These are phyloP conservation scores for rapeseed (Brassica napus) DNA, from an alignment of 345 rosid genomes.

Conservation along the genomic window Da-Ae NC_063434.1:26605001-26605500, in stretches of 20 bases:
- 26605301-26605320: constrained; percentile 34
- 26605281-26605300: constrained; percentile 15
- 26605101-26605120: constrained; percentile 72
- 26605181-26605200: neutral
- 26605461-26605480: constrained; percentile 5
- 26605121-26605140: constrained; percentile 73
- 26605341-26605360: constrained; percentile 15
- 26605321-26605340: constrained; percentile 12
- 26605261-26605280: constrained; percentile 24
- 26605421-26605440: constrained; percentile 26
- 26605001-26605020: constrained; percentile 12
- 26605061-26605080: constrained; percentile 60
- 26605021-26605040: constrained; percentile 44
- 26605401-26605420: constrained; percentile 20
- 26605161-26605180: constrained; percentile 56
- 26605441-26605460: constrained; percentile 23
- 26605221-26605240: constrained; percentile 9
- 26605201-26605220: constrained; percentile 3
- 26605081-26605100: constrained; percentile 66
- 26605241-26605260: neutral
- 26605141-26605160: constrained; percentile 77
- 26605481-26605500: constrained; percentile 5
- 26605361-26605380: constrained; percentile 27
- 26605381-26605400: constrained; percentile 26
- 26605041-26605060: constrained; percentile 48